These are phyloP conservation scores for Tricholoma terreum DNA, from an alignment of 768 basidiomycete species.

Conservation along the genomic window DNA sequence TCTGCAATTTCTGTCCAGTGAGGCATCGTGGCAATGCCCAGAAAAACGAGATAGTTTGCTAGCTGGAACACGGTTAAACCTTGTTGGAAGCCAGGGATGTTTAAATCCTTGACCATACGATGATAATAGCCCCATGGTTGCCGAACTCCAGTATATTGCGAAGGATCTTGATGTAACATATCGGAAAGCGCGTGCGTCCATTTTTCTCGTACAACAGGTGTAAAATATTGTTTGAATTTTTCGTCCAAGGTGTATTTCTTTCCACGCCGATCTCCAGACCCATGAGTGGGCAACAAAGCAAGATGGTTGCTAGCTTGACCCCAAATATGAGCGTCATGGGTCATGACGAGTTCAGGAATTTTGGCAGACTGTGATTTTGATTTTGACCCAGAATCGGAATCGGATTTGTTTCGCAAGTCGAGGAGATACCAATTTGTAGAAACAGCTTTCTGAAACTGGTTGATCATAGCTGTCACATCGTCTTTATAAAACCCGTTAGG, in stretches of 20 bases:
- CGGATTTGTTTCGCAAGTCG: neutral
- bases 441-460: no score
- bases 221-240: constrained; percentile 6
- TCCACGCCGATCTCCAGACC: neutral
- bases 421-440: neutral
- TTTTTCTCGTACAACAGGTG: neutral
- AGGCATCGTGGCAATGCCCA: no score
- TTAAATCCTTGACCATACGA: neutral
- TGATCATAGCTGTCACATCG: no score
- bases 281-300: neutral
- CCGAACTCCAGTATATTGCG: neutral
- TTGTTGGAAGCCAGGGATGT: no score
- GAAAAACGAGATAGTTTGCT: constrained; percentile 7
- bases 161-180: constrained; percentile 4
- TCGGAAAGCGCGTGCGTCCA: constrained; percentile 1
- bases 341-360: neutral
- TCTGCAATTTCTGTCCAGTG: constrained; percentile 5
- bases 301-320: neutral
- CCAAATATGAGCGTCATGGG: neutral
- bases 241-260: neutral
- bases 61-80: no score
- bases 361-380: neutral
- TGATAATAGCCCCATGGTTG: constrained; percentile 6
- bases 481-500: neutral
- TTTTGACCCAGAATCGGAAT: neutral